Evolutionary conservation across 2,329 filamentous ascomycete genomes (phyloP), one percentile per base, ranked within the genome.

Genomic region (Pseudogymnoascus sp.): DNA sequence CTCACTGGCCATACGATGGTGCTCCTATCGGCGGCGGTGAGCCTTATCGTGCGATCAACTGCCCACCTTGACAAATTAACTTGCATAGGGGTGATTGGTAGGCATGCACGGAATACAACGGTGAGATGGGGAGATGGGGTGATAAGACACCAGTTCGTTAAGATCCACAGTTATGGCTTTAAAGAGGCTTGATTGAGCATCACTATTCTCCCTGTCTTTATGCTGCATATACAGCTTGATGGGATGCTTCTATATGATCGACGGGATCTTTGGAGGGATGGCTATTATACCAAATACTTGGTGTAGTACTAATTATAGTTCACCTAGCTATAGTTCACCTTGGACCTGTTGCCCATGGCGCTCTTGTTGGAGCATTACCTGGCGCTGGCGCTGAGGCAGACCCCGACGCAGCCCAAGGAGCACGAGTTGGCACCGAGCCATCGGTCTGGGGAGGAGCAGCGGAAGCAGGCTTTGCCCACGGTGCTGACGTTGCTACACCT

Each of bases 301-400:
- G n/a, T 11, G 8, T 5, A 26, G 4, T 31, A 6, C 46, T 31
- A 31, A 31, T 4, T 28, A 28, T n/a, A 2, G 12, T 4, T 50
- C 43, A 28, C 43, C 43, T 50, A 6, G 28, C 4, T 35, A 14
- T 11, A 3, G 33, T 14, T 35, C 33, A 35, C 2, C 33, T 35
- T 0, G 33, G 46, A 2, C 46, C 46, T 12, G 46, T 53, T 31
- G 72, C 72, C 76, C 75, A 77, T 12, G 77, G 76, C 12, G 75
- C 76, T 65, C 72, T 76, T 2, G 75, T 78, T 26, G 67, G 67
- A 1, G 65, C 64, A 64, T 73, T 53, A 31, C 46, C 46, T 53
- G 46, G 46, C 6, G 26, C n/a, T 53, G 46, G 46, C 24, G 66
- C 64, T 4, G 65, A 62, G 38, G 68, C 64, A 16, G 68, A 66